phyloP scores from a whole-genome alignment of 768 basidiomycete species.

The Mycena latifolia region DNA sequence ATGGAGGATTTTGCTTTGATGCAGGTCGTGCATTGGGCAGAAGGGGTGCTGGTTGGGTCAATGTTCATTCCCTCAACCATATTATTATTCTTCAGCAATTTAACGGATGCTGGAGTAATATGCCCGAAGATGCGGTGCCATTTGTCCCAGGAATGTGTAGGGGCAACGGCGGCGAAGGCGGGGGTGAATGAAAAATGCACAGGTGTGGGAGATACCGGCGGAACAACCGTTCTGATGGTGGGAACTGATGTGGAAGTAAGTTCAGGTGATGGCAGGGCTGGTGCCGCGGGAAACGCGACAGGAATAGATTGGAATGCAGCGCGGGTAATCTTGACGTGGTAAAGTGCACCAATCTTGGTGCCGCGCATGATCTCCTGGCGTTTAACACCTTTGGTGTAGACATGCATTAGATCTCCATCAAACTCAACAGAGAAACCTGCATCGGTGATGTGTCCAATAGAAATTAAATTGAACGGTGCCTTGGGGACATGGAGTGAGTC shows the following conservation, averaged over 20 bases:
- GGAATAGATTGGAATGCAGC: not conserved
- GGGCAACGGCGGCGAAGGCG: conserved; percentile 1
- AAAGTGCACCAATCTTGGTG: conserved; percentile 18
- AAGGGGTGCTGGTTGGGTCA: conserved; percentile 20
- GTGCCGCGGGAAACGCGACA: not conserved
- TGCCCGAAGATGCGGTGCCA: conserved; percentile 40
- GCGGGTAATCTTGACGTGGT: conserved; percentile 17
- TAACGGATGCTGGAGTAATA: conserved; percentile 36
- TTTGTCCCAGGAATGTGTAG: not conserved
- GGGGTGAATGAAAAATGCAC: conserved; percentile 14
- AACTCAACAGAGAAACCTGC: not conserved
- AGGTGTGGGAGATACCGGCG: not conserved
- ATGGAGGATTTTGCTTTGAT: conserved; percentile 39
- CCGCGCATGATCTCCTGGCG: conserved; percentile 26
- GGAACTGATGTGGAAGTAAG: too few species aligned
- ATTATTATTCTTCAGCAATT: conserved; percentile 32
- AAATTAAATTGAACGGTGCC: not conserved
- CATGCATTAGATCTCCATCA: conserved; percentile 1
- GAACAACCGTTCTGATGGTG: too few species aligned
- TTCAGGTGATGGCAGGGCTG: not conserved
- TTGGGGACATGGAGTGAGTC: not conserved
- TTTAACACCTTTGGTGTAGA: conserved; percentile 14
- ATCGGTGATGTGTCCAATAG: not conserved
- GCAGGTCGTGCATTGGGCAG: conserved; percentile 39
- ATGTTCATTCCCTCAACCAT: conserved; percentile 41